Conservation (phyloP, 805 yeast species). For the Wickerhamiella azymoides region DNA sequence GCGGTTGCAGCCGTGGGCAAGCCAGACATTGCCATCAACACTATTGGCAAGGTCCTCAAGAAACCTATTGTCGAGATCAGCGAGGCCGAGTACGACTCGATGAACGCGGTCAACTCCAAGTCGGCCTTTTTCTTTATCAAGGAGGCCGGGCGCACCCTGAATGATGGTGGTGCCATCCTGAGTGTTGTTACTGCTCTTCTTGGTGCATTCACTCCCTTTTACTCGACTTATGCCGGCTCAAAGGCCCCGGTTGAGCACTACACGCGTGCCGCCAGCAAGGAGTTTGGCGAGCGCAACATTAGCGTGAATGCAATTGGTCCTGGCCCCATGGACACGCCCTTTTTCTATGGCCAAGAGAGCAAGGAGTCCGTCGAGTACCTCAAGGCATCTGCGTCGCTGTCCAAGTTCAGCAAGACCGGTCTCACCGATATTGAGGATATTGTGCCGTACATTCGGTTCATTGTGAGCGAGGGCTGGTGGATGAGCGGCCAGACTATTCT, state of each 20-base stretch:
- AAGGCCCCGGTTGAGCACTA: conserved; percentile 65
- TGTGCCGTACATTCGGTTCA: conserved; percentile 46
- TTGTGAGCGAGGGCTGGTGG: conserved; percentile 55
- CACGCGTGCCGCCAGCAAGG: conserved; percentile 56
- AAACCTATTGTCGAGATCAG: conserved; percentile 40
- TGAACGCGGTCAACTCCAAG: conserved; percentile 43
- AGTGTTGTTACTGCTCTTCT: conserved; percentile 48
- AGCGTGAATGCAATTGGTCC: conserved; percentile 64
- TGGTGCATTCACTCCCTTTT: conserved; percentile 48
- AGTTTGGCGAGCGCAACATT: conserved; percentile 56
- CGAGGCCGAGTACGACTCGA: conserved; percentile 40
- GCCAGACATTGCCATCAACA: conserved; percentile 52
- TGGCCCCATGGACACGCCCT: conserved; percentile 57
- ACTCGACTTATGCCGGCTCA: conserved; percentile 59
- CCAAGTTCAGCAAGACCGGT: conserved; percentile 27
- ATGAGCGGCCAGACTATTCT: conserved; percentile 56
- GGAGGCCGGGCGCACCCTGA: conserved; percentile 39
- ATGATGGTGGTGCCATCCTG: conserved; percentile 41
- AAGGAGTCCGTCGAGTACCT: conserved; percentile 38
- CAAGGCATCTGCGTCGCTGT: conserved; percentile 32
- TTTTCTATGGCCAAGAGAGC: conserved; percentile 53
- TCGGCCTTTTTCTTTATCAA: conserved; percentile 48
- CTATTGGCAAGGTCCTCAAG: conserved; percentile 53
- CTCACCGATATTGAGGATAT: conserved; percentile 47
- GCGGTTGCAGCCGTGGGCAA: conserved; percentile 35